A percentile compares a stretch with the other conserved stretches of the same genome.
Evolutionary conservation across 2,329 filamentous ascomycete genomes (phyloP).

Genomic region (Penicillium sclerotigenum): DNA sequence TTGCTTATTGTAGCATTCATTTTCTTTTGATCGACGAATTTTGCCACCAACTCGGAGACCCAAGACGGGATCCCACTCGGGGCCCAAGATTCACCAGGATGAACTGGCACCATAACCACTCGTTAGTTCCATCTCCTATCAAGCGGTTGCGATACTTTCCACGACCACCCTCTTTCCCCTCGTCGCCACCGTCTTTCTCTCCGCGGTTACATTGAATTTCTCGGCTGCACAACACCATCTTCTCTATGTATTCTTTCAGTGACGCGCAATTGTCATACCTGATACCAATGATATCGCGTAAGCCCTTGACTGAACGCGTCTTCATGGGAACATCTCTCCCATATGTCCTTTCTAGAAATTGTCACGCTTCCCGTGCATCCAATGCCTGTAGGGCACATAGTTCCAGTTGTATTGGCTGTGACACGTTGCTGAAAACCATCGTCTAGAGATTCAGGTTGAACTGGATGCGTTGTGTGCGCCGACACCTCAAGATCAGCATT

Average conservation of each 20-base stretch:
- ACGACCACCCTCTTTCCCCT: not conserved
- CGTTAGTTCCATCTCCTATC: not conserved
- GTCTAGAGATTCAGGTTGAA: not conserved
- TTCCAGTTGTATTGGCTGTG: not conserved
- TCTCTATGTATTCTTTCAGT: constrained; percentile 5
- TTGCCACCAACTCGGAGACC: not conserved
- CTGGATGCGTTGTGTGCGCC: not conserved
- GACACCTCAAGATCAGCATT: not conserved
- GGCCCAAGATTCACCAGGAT: constrained; percentile 7
- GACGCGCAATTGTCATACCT: constrained; percentile 2
- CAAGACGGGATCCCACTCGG: constrained; percentile 3
- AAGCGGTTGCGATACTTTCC: not conserved
- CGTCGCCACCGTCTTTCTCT: not conserved
- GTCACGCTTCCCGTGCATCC: not conserved
- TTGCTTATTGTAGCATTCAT: not conserved
- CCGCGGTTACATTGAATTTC: constrained; percentile 8
- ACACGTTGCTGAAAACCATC: constrained; percentile 3
- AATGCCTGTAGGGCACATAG: not conserved
- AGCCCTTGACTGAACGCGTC: not conserved
- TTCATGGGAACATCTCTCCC: not conserved
- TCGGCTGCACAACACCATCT: constrained; percentile 2
- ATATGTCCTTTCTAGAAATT: not conserved
- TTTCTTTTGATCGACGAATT: not conserved
- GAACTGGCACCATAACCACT: constrained; percentile 9
- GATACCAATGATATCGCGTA: not conserved